Base-by-base conservation (phyloP, 176 grass and related monocot species). In the Puccinellia tenuiflora region DNA sequence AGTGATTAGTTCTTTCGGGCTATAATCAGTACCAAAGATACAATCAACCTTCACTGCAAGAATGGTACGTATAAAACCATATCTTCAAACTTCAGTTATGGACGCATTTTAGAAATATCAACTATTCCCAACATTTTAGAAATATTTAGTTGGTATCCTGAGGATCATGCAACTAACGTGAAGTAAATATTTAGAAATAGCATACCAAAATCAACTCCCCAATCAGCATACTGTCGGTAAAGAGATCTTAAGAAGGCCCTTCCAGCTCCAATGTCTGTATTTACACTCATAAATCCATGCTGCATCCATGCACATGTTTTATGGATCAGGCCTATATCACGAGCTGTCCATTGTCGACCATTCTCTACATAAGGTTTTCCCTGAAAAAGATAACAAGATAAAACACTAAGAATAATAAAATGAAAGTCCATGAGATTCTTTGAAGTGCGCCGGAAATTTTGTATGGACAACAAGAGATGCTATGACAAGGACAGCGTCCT, bases 191-290 rank as follows among this genome's bases (percentile, higher is more conserved):
- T 34, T 31, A 52, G 3, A 77, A 55, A 24, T 9, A 34, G 34
- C 75, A 34, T 97, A 94, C 95, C 95, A 70, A 97, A 97, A 88
- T 97, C 92, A 88, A 93, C 90, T 79, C 90, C 92, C 95, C 95
- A 97, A 78, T 88, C 84, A 31, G 92, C 88, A 80, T 94, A 92
- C 18, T 92, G 95, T 65, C 53, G 88, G 77, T 94, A 97, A 34
- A 97, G 86, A 65, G 95, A 94, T 87, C 90, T 92, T 83, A 98
- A 80, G 81, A 97, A 97, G 47, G 90, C 92, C 72, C 66, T 79
- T 66, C 95, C 95, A 52, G 95, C 92, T 85, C 84, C 92, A 77
- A 86, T 89, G 71, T 89, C 71, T 0, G 90, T 97, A 77, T 97
- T 86, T 79, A 97, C 88, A 86, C 90, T 92, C 92, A 97, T 94